Evolutionary conservation across 306 rosid genomes (phyloP), one percentile per base, ranked within the genome.

Genomic region (Cicer chorassanicum): DNA sequence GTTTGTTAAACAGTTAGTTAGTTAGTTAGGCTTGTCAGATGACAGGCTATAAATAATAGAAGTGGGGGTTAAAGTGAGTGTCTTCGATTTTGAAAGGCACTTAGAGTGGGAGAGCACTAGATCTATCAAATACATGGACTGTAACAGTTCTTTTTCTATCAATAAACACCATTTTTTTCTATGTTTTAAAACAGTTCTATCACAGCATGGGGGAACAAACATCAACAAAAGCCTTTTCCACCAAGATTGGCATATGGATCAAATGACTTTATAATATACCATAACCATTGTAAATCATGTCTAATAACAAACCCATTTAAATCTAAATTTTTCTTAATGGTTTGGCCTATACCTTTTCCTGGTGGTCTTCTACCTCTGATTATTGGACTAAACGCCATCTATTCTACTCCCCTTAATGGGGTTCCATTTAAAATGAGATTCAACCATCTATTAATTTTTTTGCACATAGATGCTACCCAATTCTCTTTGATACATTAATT

Each of bases 161-260:
- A 29, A 29, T 29, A 29, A 29, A 29, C 36, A 29, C 36, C 36
- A 29, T 29, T 4, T 29, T 29, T 29, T 29, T 29, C 34, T 29
- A 29, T 29, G 34, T 29, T 29, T 29, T 29, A 29, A 29, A 29
- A 29, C 36, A 29, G 36, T 29, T 29, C 29, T 21, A 21, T 21
- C 5, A 44, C 49, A 44, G 34, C 65, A 65, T 39, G 34, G 12
- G 45, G 42, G 14, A 48, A 38, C 2, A 63, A 74, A 48, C 16
- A 48, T 14, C 41, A 64, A 75, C 5, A 72, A 44, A 72, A 40
- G 24, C 34, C 34, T 14, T 63, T 63, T 14, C 68, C 44, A 63
- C 8, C 4, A 63, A 63, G 68, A 2, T 8, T 7, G 43, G 44
- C 41, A 60, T 15, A 13, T n/a, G 45, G 45, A 62, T n/a, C 45